A percentile compares a stretch with the other conserved stretches of the same genome.
phyloP scores from a whole-genome alignment of 2,329 filamentous ascomycete genomes.

The Colletotrichum orchidophilum region DNA sequence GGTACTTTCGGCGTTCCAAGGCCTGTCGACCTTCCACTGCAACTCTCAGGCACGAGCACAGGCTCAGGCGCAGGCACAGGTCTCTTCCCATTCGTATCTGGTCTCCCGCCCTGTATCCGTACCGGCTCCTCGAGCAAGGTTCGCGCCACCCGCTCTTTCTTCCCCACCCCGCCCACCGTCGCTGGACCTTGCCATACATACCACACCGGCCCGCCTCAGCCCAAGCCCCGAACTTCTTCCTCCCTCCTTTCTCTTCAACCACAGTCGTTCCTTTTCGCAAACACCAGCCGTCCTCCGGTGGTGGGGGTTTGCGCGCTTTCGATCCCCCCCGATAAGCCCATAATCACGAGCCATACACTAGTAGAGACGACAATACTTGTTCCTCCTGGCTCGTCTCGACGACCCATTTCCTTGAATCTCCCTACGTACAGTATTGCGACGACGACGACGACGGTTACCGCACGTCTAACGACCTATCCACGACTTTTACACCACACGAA shows the following conservation, averaged over 20 bases:
- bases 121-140: slow-evolving; percentile 28
- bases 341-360: slow-evolving; percentile 21
- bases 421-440: slow-evolving; percentile 1
- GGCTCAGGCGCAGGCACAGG: slow-evolving; percentile 32
- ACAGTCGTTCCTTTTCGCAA: slow-evolving; percentile 35
- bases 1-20: slow-evolving; percentile 26
- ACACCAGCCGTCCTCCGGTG: slow-evolving; percentile 32
- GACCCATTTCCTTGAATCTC: slow-evolving; percentile 22
- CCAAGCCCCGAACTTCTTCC: slow-evolving; percentile 29
- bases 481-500: slow-evolving; percentile 1
- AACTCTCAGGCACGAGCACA: slow-evolving; percentile 27
- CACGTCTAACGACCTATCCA: slow-evolving; percentile 15
- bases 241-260: slow-evolving; percentile 30
- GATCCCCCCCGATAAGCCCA: slow-evolving; percentile 23
- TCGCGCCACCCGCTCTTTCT: slow-evolving; percentile 33
- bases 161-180: slow-evolving; percentile 32
- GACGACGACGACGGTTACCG: slow-evolving; percentile 6
- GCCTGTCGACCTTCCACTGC: slow-evolving; percentile 19
- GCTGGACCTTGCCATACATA: slow-evolving; percentile 34
- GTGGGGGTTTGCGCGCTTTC: slow-evolving; percentile 30
- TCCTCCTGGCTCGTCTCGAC: slow-evolving; percentile 2
- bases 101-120: slow-evolving; percentile 29
- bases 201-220: slow-evolving; percentile 34
- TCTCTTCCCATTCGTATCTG: slow-evolving; percentile 28
- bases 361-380: slow-evolving; percentile 1